These are phyloP conservation scores for Otatea glauca DNA, from an alignment of 176 grass and related monocot genomes.

Conservation along the genomic window DNA sequence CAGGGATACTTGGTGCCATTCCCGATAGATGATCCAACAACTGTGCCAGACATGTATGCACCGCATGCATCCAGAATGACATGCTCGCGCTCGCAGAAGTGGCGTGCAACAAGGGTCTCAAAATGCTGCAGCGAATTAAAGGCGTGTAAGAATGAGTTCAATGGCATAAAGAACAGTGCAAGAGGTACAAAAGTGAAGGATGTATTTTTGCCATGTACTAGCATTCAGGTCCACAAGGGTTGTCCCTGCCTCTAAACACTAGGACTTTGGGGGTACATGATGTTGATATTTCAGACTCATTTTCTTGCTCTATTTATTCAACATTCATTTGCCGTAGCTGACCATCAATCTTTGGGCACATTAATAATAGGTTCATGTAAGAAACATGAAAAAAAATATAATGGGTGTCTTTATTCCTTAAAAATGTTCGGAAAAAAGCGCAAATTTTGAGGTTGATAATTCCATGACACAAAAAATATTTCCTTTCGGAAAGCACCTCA, in stretches of 20 bases:
- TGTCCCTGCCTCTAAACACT: background rate
- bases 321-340: background rate
- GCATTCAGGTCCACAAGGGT: background rate
- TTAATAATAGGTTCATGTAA: background rate
- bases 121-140: slow-evolving; percentile 59
- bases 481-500: too few species aligned
- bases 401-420: background rate
- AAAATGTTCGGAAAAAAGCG: background rate
- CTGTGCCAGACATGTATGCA: slow-evolving; percentile 53
- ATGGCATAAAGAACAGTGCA: slow-evolving; percentile 1
- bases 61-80: slow-evolving; percentile 52
- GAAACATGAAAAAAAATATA: background rate
- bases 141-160: slow-evolving; percentile 1
- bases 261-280: background rate
- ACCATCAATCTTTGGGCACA: background rate
- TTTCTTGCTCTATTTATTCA: background rate
- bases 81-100: slow-evolving; percentile 48
- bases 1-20: slow-evolving; percentile 16
- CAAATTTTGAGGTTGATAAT: background rate
- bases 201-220: slow-evolving; percentile 12
- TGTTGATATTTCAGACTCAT: background rate
- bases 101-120: slow-evolving; percentile 46
- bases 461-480: background rate
- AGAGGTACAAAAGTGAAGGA: background rate
- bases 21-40: slow-evolving; percentile 51